Conservation (phyloP, 805 yeast species). For the Lipomyces orientalis region DNA sequence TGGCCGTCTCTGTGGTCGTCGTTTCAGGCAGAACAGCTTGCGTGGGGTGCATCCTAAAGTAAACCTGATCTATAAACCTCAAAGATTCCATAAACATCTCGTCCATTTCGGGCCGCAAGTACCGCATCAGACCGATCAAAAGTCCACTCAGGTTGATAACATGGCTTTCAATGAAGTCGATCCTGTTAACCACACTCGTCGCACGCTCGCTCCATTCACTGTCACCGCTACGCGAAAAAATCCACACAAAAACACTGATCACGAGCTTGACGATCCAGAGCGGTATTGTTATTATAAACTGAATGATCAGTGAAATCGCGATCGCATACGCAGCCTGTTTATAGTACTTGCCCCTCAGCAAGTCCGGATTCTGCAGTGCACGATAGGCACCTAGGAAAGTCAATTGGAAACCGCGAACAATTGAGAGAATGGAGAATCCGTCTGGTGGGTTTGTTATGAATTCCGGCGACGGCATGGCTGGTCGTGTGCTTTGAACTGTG, state of each 20-base stretch:
- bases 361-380: conserved; percentile 53
- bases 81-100: conserved; percentile 50
- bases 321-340: conserved; percentile 48
- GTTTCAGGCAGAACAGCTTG: not conserved
- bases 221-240: not conserved
- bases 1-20: not conserved
- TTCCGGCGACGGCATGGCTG: conserved; percentile 62
- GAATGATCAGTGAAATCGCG: conserved; percentile 49
- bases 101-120: conserved; percentile 51
- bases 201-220: not conserved
- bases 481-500: not conserved
- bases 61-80: conserved; percentile 49
- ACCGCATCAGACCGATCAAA: conserved; percentile 48
- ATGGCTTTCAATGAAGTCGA: conserved; percentile 49
- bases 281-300: conserved; percentile 40
- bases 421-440: conserved; percentile 56
- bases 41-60: conserved; percentile 52
- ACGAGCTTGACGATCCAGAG: conserved; percentile 9
- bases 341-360: conserved; percentile 48
- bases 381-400: conserved; percentile 57
- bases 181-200: conserved; percentile 35
- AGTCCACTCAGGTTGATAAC: conserved; percentile 53
- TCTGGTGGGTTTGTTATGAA: conserved; percentile 63
- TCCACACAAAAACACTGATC: conserved; percentile 5
- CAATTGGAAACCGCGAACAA: conserved; percentile 61